Evolutionary conservation across 805 yeast species (phyloP).

Genomic region (Candida endomychidarum): DNA sequence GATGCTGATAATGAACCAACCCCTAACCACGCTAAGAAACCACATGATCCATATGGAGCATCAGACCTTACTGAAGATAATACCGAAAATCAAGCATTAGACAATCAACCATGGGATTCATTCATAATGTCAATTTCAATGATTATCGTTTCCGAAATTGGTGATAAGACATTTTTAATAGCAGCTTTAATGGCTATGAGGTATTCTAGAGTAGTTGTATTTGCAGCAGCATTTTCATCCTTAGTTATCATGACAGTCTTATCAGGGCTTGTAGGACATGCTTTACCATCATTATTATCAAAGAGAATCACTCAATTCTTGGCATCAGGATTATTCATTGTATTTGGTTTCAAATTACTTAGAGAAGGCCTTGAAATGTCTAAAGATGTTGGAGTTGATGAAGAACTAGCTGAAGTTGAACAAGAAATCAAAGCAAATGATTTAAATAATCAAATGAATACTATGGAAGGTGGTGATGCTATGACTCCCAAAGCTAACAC

Average conservation of each 20-base stretch:
- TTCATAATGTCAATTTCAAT: conserved; percentile 81
- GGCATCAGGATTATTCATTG: conserved; percentile 78
- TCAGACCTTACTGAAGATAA: conserved; percentile 12
- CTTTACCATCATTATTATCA: conserved; percentile 81
- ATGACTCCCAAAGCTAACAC: conserved; percentile 15
- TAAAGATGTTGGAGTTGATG: conserved; percentile 82
- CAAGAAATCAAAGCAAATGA: conserved; percentile 77
- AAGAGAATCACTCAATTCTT: conserved; percentile 74
- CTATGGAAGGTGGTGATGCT: conserved; percentile 58
- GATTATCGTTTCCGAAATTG: conserved; percentile 95
- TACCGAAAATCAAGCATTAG: conserved; percentile 12
- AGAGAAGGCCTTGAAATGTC: conserved; percentile 83
- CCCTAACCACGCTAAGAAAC: conserved; percentile 21
- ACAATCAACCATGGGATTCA: conserved; percentile 40
- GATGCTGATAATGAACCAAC: conserved; percentile 32
- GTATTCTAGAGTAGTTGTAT: conserved; percentile 79
- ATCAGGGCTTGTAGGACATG: conserved; percentile 89
- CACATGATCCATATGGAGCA: conserved; percentile 19
- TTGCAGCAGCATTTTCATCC: conserved; percentile 82
- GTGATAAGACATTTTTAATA: conserved; percentile 94
- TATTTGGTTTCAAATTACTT: conserved; percentile 76
- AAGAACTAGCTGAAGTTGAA: conserved; percentile 95
- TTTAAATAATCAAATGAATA: conserved; percentile 48
- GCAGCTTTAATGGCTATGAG: conserved; percentile 99
- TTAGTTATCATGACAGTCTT: conserved; percentile 87